These are phyloP conservation scores for Astrocystis sublimbata DNA, from an alignment of 495 filamentous ascomycete genomes.

Conservation along the genomic window DNA sequence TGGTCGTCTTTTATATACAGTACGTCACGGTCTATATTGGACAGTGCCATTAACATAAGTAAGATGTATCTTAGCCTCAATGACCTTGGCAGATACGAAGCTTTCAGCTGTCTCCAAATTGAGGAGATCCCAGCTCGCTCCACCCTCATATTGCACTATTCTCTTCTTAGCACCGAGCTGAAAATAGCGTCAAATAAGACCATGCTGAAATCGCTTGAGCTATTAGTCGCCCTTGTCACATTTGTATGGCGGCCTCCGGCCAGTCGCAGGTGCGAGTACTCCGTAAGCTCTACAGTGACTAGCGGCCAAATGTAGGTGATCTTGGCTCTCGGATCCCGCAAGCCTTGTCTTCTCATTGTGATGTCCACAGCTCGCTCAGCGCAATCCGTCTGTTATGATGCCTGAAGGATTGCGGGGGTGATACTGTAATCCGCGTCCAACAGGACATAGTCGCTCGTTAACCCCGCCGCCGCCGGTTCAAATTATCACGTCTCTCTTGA, in stretches of 20 bases:
- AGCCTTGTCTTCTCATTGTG: not conserved
- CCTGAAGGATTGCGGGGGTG: not conserved
- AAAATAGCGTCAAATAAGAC: not conserved
- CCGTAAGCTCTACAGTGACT: no score
- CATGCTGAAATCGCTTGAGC: not conserved
- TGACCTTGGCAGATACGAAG: no score
- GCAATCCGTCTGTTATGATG: not conserved
- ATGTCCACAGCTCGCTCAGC: not conserved
- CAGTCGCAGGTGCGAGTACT: not conserved
- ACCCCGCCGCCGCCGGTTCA: not conserved
- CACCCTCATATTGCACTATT: not conserved
- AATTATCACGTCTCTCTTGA: not conserved
- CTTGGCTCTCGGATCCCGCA: not conserved
- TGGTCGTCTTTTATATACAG: no score
- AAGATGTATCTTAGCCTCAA: no score
- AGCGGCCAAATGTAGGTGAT: not conserved
- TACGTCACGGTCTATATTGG: no score
- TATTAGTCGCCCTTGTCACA: not conserved
- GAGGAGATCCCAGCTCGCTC: conserved; percentile 8
- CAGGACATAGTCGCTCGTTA: not conserved
- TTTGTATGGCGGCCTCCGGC: not conserved
- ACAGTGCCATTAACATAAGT: no score
- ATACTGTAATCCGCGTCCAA: not conserved
- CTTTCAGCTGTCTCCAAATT: conserved; percentile 14
- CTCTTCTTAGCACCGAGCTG: conserved; percentile 3